Conservation (phyloP, 2,329 filamentous ascomycete species). For the Aspergillus alliaceus region DNA sequence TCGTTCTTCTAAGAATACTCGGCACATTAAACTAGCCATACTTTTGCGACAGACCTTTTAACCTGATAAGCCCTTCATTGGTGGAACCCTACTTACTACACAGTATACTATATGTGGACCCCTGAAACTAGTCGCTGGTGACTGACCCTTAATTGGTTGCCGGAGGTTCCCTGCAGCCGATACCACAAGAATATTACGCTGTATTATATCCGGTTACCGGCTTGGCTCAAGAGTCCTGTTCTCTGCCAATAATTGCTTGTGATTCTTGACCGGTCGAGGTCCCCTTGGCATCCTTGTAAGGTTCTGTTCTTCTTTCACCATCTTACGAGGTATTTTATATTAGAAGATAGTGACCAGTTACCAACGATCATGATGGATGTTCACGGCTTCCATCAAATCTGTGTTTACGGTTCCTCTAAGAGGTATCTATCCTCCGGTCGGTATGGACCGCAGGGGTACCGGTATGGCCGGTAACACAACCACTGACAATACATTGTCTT, state of each 20-base stretch:
- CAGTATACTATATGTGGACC: background rate
- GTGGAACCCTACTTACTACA: background rate
- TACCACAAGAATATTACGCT: background rate
- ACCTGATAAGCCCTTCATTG: no score
- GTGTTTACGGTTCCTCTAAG: background rate
- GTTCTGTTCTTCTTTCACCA: background rate
- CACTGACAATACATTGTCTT: background rate
- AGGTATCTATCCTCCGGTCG: background rate
- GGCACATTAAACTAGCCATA: no score
- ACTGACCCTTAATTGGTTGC: background rate
- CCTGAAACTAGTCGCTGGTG: background rate
- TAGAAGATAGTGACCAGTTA: no score
- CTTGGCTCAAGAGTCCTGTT: constrained; percentile 8
- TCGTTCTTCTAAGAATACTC: no score
- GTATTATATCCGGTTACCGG: background rate
- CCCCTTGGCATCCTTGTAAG: background rate
- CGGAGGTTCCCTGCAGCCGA: background rate
- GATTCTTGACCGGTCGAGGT: constrained; percentile 3
- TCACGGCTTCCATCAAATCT: no score
- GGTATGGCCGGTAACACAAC: background rate
- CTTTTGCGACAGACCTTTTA: no score
- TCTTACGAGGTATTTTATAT: background rate
- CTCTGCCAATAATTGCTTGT: constrained; percentile 19
- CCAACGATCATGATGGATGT: no score
- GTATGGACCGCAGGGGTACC: background rate